Evolutionary conservation across 257 asterid species (phyloP).

Genomic region (Jacaranda mimosifolia): DNA sequence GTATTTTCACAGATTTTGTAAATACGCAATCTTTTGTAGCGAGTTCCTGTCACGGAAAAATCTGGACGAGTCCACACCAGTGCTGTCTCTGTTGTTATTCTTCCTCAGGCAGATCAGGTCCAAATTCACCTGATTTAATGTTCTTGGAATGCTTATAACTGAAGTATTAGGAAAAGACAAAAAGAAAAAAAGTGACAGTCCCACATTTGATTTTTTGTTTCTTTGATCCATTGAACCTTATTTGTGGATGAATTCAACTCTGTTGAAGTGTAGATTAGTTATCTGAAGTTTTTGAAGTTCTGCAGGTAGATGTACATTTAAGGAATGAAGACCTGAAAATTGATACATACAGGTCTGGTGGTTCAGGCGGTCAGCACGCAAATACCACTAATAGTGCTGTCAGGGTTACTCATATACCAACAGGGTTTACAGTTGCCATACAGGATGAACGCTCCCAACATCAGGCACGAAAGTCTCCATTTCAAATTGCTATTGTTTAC

Average conservation of each 20-base stretch:
- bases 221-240: constrained; percentile 14
- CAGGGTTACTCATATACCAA: constrained; percentile 87
- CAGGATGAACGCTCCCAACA: constrained; percentile 98
- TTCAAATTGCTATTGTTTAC: constrained; percentile 23
- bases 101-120: constrained; percentile 99
- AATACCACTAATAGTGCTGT: constrained; percentile 98
- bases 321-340: constrained; percentile 87
- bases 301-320: constrained; percentile 85
- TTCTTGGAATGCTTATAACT: background rate
- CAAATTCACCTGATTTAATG: constrained; percentile 25
- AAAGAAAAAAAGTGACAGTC: background rate
- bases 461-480: constrained; percentile 53
- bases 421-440: constrained; percentile 84
- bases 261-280: background rate
- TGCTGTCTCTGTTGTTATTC: constrained; percentile 93
- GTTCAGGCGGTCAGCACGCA: constrained; percentile 96
- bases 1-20: constrained; percentile 33
- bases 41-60: constrained; percentile 97
- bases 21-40: constrained; percentile 53
- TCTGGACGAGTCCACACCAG: constrained; percentile 96
- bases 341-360: constrained; percentile 95
- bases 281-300: constrained; percentile 31
- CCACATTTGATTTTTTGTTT: constrained; percentile 17
- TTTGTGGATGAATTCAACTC: constrained; percentile 12
- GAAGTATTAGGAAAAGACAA: background rate